Base-by-base conservation (phyloP, 495 filamentous ascomycete species). In the Hyaloscypha finlandica region DNA sequence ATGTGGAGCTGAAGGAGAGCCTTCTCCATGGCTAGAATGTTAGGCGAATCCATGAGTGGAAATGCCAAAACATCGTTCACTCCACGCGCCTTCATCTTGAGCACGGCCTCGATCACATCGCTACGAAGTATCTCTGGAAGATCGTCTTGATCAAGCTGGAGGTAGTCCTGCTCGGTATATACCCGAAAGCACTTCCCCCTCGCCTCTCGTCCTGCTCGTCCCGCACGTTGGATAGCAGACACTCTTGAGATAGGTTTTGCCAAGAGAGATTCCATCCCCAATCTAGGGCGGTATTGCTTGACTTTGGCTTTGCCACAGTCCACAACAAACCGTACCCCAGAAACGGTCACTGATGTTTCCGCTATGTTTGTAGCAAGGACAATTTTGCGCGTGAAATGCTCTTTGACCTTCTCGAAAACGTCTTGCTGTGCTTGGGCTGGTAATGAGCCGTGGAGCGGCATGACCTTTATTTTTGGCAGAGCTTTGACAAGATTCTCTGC, bases 361-460 rank as follows among this genome's bases (percentile, higher is more conserved):
- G 96, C 96, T 69, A 99, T 97, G 76, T 99, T 99, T 16, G 96
- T 99, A 0, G 93, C 86, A 3, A 99, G 82, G 12, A 99, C 92
- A 8, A 99, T 78, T 71, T 98, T 99, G 48, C 96, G 85, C 0
- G 90, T 96, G 55, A 81, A 83, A 22, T 82, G 81, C 11, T 86
- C 84, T 2, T 91, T 89, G 32, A 92, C 82, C 6, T 89, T 91
- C 30, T 87, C 81, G 74, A 99, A 99, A 30, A 94, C 91, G 22
- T 87, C 83, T 70, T 96, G 91, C 71, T 99, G 96, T 1, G 89
- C 89, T 67, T 84, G 81, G 65, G 93, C 85, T 19, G 79, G 81
- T 3, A 86, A 72, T 20, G 85, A 81, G n/a, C 78, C 81, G 67
- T 83, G 83, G 8, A 85, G 69, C 22, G 81, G 79, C 57, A 81